These are phyloP conservation scores for Phanerochaete carnosa DNA, from an alignment of 768 basidiomycete species.

Conservation along the genomic window DNA sequence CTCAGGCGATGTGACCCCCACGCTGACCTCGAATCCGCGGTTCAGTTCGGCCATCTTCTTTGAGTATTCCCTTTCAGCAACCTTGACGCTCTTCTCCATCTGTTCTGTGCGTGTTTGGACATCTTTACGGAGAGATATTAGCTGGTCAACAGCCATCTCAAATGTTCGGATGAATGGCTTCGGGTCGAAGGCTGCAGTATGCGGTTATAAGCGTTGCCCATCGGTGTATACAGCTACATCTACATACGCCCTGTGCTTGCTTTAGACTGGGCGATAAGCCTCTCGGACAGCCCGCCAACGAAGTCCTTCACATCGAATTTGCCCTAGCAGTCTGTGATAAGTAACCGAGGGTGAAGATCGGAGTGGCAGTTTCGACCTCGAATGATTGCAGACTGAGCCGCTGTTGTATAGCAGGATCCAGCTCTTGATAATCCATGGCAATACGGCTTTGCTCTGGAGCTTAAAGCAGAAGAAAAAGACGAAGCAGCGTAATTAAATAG, in stretches of 20 bases:
- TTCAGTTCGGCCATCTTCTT: constrained; percentile 93
- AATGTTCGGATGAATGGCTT: constrained; percentile 91
- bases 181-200: constrained; percentile 80
- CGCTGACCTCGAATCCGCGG: constrained; percentile 82
- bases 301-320: constrained; percentile 94
- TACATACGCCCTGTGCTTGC: constrained; percentile 75
- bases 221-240: constrained; percentile 12
- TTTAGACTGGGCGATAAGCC: constrained; percentile 82
- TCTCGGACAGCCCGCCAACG: constrained; percentile 81
- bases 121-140: constrained; percentile 85
- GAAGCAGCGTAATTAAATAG: neutral
- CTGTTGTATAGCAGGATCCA: constrained; percentile 48
- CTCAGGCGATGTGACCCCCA: neutral
- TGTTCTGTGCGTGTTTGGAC: constrained; percentile 88
- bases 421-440: constrained; percentile 4
- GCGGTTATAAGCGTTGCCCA: neutral
- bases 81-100: constrained; percentile 87
- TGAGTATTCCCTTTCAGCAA: constrained; percentile 90
- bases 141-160: constrained; percentile 84
- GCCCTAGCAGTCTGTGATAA: constrained; percentile 43
- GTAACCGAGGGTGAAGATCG: neutral
- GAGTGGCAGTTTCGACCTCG: constrained; percentile 26
- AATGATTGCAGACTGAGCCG: constrained; percentile 38
- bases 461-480: neutral
- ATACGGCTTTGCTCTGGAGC: neutral